Conservation (phyloP, 2,329 filamentous ascomycete genomes). For the Ophiostoma perfectum region DNA sequence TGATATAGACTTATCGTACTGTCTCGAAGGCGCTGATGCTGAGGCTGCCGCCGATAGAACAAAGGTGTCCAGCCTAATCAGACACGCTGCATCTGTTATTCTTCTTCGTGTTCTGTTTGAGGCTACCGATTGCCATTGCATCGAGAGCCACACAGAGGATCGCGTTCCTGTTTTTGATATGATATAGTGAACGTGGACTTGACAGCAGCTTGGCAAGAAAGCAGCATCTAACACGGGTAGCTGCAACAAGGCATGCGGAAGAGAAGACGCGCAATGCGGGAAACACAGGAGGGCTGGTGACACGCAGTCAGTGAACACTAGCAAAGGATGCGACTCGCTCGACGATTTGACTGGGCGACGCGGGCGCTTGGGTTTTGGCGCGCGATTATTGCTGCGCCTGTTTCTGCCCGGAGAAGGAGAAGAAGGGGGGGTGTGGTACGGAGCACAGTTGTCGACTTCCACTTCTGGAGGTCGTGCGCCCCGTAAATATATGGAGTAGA, state of each 20-base stretch:
- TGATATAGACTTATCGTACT: neutral
- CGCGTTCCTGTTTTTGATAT: no score
- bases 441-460: neutral
- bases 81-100: neutral
- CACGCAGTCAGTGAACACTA: neutral
- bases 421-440: slow-evolving; percentile 1
- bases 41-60: neutral
- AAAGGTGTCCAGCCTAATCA: neutral
- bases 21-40: neutral
- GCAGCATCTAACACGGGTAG: no score
- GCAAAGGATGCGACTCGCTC: neutral
- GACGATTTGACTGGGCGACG: neutral
- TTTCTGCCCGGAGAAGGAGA: slow-evolving; percentile 5
- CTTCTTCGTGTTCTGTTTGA: neutral
- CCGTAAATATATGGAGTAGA: slow-evolving; percentile 1
- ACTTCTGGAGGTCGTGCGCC: slow-evolving; percentile 5
- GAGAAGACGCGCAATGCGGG: no score
- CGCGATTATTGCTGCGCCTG: slow-evolving; percentile 16
- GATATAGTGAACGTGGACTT: no score
- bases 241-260: no score
- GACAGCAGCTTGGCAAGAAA: no score
- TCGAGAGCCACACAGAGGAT: no score
- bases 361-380: slow-evolving; percentile 17
- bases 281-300: no score
- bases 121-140: no score